Evolutionary conservation across 257 asterid genomes (phyloP).

Genomic region (Dorcoceras hygrometricum): DNA sequence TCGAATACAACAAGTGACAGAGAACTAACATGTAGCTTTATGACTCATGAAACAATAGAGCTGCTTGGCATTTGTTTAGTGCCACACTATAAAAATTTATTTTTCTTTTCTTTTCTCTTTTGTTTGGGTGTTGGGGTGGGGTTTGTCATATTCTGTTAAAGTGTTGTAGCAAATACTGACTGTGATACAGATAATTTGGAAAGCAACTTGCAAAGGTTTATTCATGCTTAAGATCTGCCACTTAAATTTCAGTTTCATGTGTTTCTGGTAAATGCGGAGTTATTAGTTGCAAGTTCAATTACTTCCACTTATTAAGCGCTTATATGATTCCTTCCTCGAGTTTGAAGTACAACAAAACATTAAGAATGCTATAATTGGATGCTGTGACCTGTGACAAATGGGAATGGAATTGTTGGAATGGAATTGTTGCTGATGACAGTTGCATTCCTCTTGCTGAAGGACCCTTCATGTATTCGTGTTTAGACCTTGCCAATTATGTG

Average conservation of each 20-base stretch:
- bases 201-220: not conserved
- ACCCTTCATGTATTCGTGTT: constrained; percentile 10
- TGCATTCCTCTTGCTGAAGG: constrained; percentile 19
- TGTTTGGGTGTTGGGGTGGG: not conserved
- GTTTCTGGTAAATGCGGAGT: not conserved
- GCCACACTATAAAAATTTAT: not conserved
- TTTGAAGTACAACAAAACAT: constrained; percentile 7
- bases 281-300: constrained; percentile 14
- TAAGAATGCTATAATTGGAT: constrained; percentile 6
- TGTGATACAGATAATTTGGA: not conserved
- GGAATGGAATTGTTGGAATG: constrained; percentile 16
- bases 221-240: not conserved
- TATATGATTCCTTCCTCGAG: not conserved
- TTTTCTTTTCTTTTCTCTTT: not conserved
- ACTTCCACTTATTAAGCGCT: not conserved
- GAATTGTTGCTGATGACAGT: constrained; percentile 6
- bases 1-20: not conserved
- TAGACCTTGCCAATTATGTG: constrained; percentile 3
- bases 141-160: too few relatives aligned
- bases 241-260: not conserved
- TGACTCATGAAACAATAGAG: not conserved
- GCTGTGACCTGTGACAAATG: constrained; percentile 6
- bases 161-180: not conserved
- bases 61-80: not conserved
- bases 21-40: not conserved